Evolutionary conservation across 148 eudicot species (phyloP), one percentile per base, ranked within the genome.

Genomic region (Pouteria glomerata): DNA sequence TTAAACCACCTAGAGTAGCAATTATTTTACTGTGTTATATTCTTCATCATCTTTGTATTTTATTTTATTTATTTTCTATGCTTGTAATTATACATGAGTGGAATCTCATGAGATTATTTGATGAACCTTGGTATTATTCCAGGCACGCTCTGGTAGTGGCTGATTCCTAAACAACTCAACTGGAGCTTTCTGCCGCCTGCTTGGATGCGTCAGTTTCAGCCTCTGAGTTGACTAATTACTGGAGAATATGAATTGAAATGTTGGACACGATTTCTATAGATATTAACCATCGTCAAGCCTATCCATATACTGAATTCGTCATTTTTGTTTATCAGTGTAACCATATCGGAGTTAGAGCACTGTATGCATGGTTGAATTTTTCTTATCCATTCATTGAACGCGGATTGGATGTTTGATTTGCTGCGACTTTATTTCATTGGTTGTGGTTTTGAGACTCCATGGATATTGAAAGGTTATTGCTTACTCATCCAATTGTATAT

Each of bases 101-200:
- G 50, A 70, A 34, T 34, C 30, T 52, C 61, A 37, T 41, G 37
- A n/a, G 52, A 41, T 57, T 8, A 14, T 16, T n/a, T 55, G 12
- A 23, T 16, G 10, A 39, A 37, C 3, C 50, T 41, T 41, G 63
- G 10, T 56, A 26, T 58, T 47, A 37, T 71, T 58, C 58, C 74
- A 71, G 74, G 74, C 59, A 23, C 65, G 74, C 7, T 58, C 65
- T 0, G 74, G 42, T 29, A 71, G 56, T 58, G 65, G 26, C 39
- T 71, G 66, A 71, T 44, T 58, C 29, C 63, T 58, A 1, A 27
- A 44, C 66, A 44, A 30, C 29, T 53, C 11, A 26, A 23, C 34
- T 53, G 45, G 27, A 37, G 27, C 52, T 27, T 44, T 16, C 19
- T 4, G 4, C 16, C 3, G 41, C 73, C 6, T 44, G 41, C 65